These are phyloP conservation scores for Hypoxylon sp. DNA, from an alignment of 2,329 filamentous ascomycete genomes.

Conservation along the genomic window DNA sequence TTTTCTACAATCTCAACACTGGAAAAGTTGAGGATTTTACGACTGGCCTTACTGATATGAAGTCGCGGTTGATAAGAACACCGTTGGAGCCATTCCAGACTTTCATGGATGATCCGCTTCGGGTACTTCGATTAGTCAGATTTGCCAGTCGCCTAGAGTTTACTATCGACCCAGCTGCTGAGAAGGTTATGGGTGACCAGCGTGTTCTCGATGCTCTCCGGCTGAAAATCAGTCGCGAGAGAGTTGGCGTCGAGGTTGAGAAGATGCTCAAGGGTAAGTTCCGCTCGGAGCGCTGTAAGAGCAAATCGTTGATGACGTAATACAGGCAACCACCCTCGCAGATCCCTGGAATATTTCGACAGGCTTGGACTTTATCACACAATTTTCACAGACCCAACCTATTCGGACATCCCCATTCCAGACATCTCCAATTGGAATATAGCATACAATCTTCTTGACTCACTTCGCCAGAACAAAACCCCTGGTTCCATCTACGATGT, in stretches of 20 bases:
- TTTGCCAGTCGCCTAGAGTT: constrained; percentile 91
- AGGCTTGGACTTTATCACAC: constrained; percentile 77
- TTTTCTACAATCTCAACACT: constrained; percentile 94
- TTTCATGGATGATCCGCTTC: constrained; percentile 92
- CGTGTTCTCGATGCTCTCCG: constrained; percentile 85
- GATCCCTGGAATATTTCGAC: constrained; percentile 68
- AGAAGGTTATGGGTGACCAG: constrained; percentile 81
- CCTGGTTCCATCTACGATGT: constrained; percentile 65
- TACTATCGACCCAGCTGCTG: constrained; percentile 77
- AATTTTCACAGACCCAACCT: constrained; percentile 79
- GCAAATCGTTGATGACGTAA: constrained; percentile 15
- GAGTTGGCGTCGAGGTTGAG: constrained; percentile 87
- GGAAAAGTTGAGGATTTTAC: constrained; percentile 88
- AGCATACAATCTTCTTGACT: constrained; percentile 75
- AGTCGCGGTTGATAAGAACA: constrained; percentile 80
- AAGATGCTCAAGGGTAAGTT: constrained; percentile 85
- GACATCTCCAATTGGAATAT: constrained; percentile 72
- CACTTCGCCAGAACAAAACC: constrained; percentile 61
- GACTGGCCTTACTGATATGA: constrained; percentile 82
- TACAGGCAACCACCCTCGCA: constrained; percentile 52
- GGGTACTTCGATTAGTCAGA: constrained; percentile 87
- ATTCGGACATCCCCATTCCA: constrained; percentile 66
- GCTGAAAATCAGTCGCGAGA: constrained; percentile 91
- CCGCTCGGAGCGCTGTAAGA: neutral
- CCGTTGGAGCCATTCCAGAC: constrained; percentile 91